These are phyloP conservation scores for Tolypocladium amazonense DNA, from an alignment of 2,329 filamentous ascomycete species.

Conservation along the genomic window DNA sequence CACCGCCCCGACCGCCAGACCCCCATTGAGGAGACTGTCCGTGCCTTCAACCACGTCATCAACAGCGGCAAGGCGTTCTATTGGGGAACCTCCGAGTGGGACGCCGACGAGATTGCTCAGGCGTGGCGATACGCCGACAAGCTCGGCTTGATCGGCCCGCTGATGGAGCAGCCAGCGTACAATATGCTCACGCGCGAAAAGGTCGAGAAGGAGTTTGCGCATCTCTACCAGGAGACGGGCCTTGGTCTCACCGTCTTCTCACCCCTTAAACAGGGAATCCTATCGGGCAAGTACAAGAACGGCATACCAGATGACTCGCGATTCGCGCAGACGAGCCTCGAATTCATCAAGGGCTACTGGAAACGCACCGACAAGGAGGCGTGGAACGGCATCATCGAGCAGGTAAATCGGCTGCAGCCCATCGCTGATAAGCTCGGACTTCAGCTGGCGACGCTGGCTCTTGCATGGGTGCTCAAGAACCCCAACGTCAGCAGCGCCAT, in stretches of 20 bases:
- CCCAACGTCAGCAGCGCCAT: slow-evolving; percentile 51
- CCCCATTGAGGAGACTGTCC: slow-evolving; percentile 61
- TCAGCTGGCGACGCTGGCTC: slow-evolving; percentile 42
- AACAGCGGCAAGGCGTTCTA: slow-evolving; percentile 58
- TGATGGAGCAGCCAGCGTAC: slow-evolving; percentile 59
- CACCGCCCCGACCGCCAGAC: slow-evolving; percentile 58
- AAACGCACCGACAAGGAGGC: slow-evolving; percentile 37
- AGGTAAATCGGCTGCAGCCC: slow-evolving; percentile 47
- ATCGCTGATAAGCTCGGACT: slow-evolving; percentile 56
- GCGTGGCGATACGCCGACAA: slow-evolving; percentile 51
- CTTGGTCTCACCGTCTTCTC: slow-evolving; percentile 54
- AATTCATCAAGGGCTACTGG: slow-evolving; percentile 44
- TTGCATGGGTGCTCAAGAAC: slow-evolving; percentile 55
- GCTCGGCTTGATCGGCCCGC: slow-evolving; percentile 49
- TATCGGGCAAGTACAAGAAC: slow-evolving; percentile 59
- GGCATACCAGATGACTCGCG: slow-evolving; percentile 50
- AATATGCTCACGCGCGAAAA: slow-evolving; percentile 51
- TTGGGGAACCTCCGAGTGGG: slow-evolving; percentile 62
- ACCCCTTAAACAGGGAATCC: slow-evolving; percentile 45
- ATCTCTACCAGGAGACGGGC: slow-evolving; percentile 48
- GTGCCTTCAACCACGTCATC: slow-evolving; percentile 62
- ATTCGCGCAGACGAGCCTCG: slow-evolving; percentile 42
- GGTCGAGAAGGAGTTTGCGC: slow-evolving; percentile 52
- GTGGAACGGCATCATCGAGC: slow-evolving; percentile 46
- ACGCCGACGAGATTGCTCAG: slow-evolving; percentile 52